These are phyloP conservation scores for Sporothrix inflata DNA, from an alignment of 2,329 filamentous ascomycete genomes.

Conservation along the genomic window DNA sequence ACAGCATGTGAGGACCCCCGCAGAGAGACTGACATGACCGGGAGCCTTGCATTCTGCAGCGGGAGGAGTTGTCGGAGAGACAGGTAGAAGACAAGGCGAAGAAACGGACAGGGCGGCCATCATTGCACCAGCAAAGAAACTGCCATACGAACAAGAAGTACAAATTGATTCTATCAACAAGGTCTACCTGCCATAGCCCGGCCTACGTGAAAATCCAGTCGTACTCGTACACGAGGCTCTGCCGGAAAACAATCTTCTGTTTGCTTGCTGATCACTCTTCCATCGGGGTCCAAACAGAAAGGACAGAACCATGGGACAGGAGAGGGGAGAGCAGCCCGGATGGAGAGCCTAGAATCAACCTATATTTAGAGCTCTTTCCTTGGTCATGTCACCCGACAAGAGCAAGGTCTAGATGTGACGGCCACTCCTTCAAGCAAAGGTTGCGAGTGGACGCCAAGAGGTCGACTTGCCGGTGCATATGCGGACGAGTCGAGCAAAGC, in stretches of 20 bases:
- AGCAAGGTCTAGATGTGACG: neutral
- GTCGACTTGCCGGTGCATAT: neutral
- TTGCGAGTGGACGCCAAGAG: neutral
- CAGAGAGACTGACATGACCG: neutral
- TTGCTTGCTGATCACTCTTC: neutral
- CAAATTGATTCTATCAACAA: neutral
- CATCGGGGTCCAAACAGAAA: neutral
- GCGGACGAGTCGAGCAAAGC: neutral
- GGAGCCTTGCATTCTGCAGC: neutral
- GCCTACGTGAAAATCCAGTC: neutral
- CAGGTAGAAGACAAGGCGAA: neutral
- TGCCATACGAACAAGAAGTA: neutral
- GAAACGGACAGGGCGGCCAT: neutral
- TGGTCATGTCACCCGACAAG: neutral
- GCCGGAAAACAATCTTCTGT: neutral
- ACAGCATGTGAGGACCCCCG: neutral
- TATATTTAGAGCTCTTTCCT: conserved; percentile 3
- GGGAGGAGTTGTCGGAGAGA: neutral
- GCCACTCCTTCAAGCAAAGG: neutral
- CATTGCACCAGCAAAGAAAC: too few relatives aligned
- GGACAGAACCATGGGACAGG: neutral
- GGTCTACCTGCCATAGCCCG: neutral
- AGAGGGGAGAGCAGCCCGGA: neutral
- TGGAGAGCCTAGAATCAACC: neutral
- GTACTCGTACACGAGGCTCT: neutral